These are phyloP conservation scores for Annulohypoxylon moriforme DNA, from an alignment of 495 filamentous ascomycete genomes.

Conservation along the genomic window DNA sequence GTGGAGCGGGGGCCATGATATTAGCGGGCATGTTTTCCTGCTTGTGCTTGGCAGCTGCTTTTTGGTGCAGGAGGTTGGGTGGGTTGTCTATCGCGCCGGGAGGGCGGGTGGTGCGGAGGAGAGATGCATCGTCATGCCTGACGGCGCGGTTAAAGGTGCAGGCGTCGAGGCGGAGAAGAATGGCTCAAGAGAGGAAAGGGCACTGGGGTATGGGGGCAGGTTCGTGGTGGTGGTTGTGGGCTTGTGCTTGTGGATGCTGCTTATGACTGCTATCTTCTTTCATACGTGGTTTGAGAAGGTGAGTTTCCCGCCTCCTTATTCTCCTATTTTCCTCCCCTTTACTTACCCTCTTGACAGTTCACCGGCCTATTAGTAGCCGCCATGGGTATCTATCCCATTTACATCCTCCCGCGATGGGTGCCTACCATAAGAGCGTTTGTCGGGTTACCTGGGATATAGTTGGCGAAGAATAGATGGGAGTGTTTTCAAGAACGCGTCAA, in stretches of 20 bases:
- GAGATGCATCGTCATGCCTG: slow-evolving; percentile 66
- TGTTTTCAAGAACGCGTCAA: neutral
- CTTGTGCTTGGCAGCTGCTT: slow-evolving; percentile 83
- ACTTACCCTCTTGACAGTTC: slow-evolving; percentile 58
- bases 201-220: slow-evolving; percentile 57
- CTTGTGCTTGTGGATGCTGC: slow-evolving; percentile 90
- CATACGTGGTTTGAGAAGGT: slow-evolving; percentile 99
- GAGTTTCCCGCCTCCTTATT: slow-evolving; percentile 38
- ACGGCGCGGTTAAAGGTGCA: slow-evolving; percentile 68
- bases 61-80: slow-evolving; percentile 81
- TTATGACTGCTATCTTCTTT: slow-evolving; percentile 98
- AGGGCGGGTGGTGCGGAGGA: slow-evolving; percentile 58
- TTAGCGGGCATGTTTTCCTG: slow-evolving; percentile 95
- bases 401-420: slow-evolving; percentile 77
- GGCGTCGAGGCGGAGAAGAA: slow-evolving; percentile 51
- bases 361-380: slow-evolving; percentile 79
- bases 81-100: slow-evolving; percentile 59
- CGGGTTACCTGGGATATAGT: slow-evolving; percentile 77
- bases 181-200: slow-evolving; percentile 32
- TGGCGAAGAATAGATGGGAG: neutral
- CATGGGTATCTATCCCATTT: slow-evolving; percentile 74
- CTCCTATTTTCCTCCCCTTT: slow-evolving; percentile 6
- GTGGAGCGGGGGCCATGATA: slow-evolving; percentile 93
- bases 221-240: slow-evolving; percentile 65
- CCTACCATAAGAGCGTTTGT: slow-evolving; percentile 72